Evolutionary conservation across 768 basidiomycete species (phyloP).

Genomic region (Tricholoma furcatifolium): DNA sequence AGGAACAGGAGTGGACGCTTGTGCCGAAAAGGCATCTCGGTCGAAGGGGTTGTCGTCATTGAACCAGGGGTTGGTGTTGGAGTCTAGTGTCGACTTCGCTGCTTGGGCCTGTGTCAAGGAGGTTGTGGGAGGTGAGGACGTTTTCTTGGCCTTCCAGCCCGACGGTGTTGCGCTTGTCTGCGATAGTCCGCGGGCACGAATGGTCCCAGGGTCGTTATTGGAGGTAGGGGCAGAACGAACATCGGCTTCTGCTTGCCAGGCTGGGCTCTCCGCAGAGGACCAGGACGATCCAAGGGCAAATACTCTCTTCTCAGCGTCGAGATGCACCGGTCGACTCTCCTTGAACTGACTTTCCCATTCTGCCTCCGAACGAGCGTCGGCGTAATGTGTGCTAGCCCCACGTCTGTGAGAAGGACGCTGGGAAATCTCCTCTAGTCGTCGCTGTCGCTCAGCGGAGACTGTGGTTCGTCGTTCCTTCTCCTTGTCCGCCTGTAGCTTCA

Average conservation of each 20-base stretch:
- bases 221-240: background rate
- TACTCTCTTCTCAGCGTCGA: constrained; percentile 13
- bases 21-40: background rate
- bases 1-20: constrained; percentile 5
- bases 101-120: constrained; percentile 7
- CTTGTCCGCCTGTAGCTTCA: constrained; percentile 41
- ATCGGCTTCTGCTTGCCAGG: background rate
- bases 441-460: constrained; percentile 38
- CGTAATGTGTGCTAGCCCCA: constrained; percentile 6
- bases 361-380: background rate
- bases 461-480: constrained; percentile 47
- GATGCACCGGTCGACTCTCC: constrained; percentile 5
- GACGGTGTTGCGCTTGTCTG: constrained; percentile 14
- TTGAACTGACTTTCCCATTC: constrained; percentile 16
- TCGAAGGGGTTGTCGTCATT: constrained; percentile 1
- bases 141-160: constrained; percentile 20
- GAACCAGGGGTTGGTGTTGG: background rate
- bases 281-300: constrained; percentile 10
- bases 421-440: constrained; percentile 30
- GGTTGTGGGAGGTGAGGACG: constrained; percentile 6
- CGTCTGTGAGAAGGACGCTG: constrained; percentile 14
- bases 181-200: constrained; percentile 11
- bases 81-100: background rate
- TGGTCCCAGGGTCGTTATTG: constrained; percentile 1
- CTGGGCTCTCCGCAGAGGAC: constrained; percentile 5